These are phyloP conservation scores for Moricandia moricandioides DNA, from an alignment of 345 rosid species.

Conservation along the genomic window DNA sequence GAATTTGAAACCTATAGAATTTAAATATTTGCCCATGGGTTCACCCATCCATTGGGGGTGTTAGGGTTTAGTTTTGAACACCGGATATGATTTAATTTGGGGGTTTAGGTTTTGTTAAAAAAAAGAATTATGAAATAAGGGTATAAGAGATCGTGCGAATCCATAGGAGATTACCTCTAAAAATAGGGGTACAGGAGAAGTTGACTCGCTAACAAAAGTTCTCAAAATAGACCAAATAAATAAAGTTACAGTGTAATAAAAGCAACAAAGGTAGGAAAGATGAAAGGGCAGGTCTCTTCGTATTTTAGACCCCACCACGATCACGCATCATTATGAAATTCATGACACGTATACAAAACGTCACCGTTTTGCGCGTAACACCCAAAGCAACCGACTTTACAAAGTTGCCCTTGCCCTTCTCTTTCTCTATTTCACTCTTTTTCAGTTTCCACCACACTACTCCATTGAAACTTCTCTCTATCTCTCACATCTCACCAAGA, in stretches of 20 bases:
- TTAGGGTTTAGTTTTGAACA: too few species aligned
- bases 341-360: conserved; percentile 38
- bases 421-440: not conserved
- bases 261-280: conserved; percentile 16
- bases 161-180: too few species aligned
- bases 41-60: too few species aligned
- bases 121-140: too few species aligned
- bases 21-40: too few species aligned
- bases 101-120: too few species aligned
- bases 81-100: too few species aligned
- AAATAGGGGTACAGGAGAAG: too few species aligned
- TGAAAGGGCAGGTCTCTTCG: conserved; percentile 29
- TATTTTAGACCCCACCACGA: conserved; percentile 27
- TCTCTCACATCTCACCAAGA: not conserved
- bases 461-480: not conserved
- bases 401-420: not conserved
- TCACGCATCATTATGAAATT: conserved; percentile 27
- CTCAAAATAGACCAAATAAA: too few species aligned
- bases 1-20: too few species aligned
- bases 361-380: conserved; percentile 11
- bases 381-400: conserved; percentile 31
- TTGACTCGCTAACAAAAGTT: too few species aligned
- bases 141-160: too few species aligned
- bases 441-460: not conserved
- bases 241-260: not conserved